phyloP scores from a whole-genome alignment of 78 protist species.

The Cavenderia fasciculata region DNA sequence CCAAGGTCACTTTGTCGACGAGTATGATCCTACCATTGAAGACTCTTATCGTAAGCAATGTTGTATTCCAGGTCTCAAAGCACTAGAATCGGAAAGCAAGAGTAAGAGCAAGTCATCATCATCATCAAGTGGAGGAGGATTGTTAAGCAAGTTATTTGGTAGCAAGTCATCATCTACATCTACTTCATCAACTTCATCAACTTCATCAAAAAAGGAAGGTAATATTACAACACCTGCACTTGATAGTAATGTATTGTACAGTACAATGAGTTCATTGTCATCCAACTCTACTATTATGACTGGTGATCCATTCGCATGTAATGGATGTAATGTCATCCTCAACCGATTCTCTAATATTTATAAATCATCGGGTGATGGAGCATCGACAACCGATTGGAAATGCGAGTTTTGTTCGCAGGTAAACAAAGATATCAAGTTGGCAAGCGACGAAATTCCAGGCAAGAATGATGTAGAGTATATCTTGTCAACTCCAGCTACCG shows the following conservation, averaged over 20 bases:
- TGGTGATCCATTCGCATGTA: slow-evolving; percentile 76
- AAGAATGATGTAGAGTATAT: slow-evolving; percentile 72
- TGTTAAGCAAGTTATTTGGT: slow-evolving; percentile 26
- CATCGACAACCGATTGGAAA: slow-evolving; percentile 8
- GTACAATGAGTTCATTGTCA: slow-evolving; percentile 31
- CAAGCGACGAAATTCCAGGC: slow-evolving; percentile 60
- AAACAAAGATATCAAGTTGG: slow-evolving; percentile 40
- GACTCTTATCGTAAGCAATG: slow-evolving; percentile 66
- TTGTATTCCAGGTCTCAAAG: slow-evolving; percentile 40
- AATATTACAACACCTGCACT: slow-evolving; percentile 2
- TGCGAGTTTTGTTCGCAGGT: slow-evolving; percentile 60
- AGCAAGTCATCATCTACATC: neutral
- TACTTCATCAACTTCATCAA: no score
- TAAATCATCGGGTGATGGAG: neutral
- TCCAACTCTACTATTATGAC: slow-evolving; percentile 16
- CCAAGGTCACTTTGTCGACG: slow-evolving; percentile 82
- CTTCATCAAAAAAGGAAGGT: no score
- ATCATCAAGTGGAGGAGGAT: slow-evolving; percentile 11
- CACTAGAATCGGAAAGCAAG: neutral
- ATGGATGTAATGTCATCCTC: slow-evolving; percentile 54
- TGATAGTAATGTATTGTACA: slow-evolving; percentile 51
- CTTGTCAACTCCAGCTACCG: slow-evolving; percentile 22
- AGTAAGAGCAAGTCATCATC: neutral
- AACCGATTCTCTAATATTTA: slow-evolving; percentile 32
- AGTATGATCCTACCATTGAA: slow-evolving; percentile 87